Conservation (phyloP, 352 stramenopile genomes). For the Thalassiosira exigua region DNA sequence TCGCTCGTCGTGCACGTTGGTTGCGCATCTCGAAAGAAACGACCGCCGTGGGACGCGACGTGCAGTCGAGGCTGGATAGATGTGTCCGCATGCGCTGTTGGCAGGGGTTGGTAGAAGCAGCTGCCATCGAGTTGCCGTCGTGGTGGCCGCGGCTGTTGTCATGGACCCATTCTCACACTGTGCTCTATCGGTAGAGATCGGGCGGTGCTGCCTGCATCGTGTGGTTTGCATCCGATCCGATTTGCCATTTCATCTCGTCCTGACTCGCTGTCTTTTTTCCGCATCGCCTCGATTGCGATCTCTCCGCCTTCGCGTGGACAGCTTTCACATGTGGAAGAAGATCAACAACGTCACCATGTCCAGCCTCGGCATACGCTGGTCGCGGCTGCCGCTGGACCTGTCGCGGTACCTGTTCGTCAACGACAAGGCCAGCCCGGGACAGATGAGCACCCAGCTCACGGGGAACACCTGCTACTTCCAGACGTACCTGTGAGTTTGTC, state of each 20-base stretch:
- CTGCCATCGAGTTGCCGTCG: too few relatives aligned
- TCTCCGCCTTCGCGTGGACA: background rate
- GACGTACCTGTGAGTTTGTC: slow-evolving; percentile 61
- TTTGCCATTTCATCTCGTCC: background rate
- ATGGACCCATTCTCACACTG: too few relatives aligned
- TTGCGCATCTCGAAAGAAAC: too few relatives aligned
- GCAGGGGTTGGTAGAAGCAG: too few relatives aligned
- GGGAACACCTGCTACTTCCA: slow-evolving; percentile 76
- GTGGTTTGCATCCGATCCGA: too few relatives aligned
- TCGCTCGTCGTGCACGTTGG: too few relatives aligned
- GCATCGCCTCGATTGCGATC: background rate
- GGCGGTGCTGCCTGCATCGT: too few relatives aligned
- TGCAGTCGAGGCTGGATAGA: too few relatives aligned
- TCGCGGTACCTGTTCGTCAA: slow-evolving; percentile 67
- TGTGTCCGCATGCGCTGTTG: too few relatives aligned
- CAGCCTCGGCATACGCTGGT: slow-evolving; percentile 30
- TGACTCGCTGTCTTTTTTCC: background rate
- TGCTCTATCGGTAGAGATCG: too few relatives aligned
- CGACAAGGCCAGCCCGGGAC: slow-evolving; percentile 17
- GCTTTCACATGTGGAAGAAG: slow-evolving; percentile 60
- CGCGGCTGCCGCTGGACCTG: slow-evolving; percentile 46
- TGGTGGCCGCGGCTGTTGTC: too few relatives aligned
- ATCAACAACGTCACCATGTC: slow-evolving; percentile 52
- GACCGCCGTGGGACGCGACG: too few relatives aligned
- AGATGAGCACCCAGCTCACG: slow-evolving; percentile 67